Evolutionary conservation across 2,329 filamentous ascomycete species (phyloP).

Genomic region (Stagonosporopsis vannaccii): DNA sequence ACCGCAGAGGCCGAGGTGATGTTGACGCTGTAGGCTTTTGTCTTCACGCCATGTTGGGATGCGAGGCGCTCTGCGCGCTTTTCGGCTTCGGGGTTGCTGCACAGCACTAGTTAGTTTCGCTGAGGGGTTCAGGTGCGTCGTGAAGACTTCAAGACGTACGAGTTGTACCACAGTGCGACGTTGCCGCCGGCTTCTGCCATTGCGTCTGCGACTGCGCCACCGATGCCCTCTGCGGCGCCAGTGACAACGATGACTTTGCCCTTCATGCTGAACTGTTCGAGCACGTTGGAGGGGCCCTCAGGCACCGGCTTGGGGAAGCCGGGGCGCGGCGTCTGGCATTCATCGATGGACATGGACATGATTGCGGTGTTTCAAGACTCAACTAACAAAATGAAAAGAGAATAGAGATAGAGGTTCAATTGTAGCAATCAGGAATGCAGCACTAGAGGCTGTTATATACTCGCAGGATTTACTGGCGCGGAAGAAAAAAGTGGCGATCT

Average conservation of each 20-base stretch:
- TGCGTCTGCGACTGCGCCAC: constrained; percentile 49
- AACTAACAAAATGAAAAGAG: not conserved
- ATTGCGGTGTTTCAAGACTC: constrained; percentile 18
- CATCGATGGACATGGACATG: constrained; percentile 47
- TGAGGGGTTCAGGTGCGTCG: not conserved
- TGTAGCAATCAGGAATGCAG: not conserved
- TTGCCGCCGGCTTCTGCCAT: constrained; percentile 54
- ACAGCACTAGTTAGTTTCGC: not conserved
- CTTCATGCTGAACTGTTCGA: constrained; percentile 44
- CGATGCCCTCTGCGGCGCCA: constrained; percentile 64
- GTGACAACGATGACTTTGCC: constrained; percentile 54
- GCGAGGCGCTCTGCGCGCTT: constrained; percentile 66
- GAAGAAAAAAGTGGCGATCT: not conserved
- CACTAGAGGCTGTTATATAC: not conserved
- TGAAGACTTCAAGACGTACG: constrained; percentile 1
- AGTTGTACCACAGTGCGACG: constrained; percentile 55
- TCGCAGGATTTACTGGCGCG: not conserved
- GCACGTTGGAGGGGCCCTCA: constrained; percentile 36
- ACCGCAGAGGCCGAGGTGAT: constrained; percentile 61
- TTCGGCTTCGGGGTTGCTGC: constrained; percentile 62
- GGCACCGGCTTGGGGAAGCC: constrained; percentile 40
- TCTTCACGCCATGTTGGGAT: constrained; percentile 65
- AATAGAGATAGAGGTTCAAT: not conserved
- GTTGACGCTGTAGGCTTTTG: constrained; percentile 70
- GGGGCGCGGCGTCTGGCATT: constrained; percentile 32